A percentile compares a stretch with the other conserved stretches of the same genome.
Evolutionary conservation across 1,284 basidiomycete species (phyloP).

Genomic region (Jaminaea rosea): DNA sequence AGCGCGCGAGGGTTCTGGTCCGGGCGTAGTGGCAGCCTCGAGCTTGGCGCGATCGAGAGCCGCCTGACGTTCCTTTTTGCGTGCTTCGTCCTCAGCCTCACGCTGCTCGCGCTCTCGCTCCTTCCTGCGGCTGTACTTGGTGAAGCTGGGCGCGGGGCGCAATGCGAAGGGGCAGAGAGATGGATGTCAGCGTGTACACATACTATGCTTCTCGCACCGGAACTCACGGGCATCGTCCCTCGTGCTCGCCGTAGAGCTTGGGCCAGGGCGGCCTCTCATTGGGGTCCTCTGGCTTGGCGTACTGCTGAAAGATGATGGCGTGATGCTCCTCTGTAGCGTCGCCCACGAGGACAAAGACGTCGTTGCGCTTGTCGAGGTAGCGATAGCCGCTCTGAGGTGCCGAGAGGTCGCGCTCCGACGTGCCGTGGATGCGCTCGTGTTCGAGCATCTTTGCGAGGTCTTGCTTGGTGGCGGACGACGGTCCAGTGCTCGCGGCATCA

Average conservation of each 20-base stretch:
- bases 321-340: conserved; percentile 68
- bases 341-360: conserved; percentile 78
- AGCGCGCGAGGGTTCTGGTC: no score
- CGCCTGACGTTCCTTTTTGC: no score
- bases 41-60: no score
- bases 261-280: conserved; percentile 51
- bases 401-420: conserved; percentile 77
- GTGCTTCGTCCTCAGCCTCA: no score
- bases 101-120: no score
- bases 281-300: conserved; percentile 40
- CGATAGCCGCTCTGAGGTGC: conserved; percentile 77
- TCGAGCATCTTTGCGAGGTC: conserved; percentile 60
- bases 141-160: no score
- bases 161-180: no score
- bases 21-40: no score
- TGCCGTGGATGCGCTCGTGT: conserved; percentile 78
- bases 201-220: no score
- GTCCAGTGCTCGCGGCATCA: conserved; percentile 6
- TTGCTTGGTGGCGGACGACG: conserved; percentile 9
- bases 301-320: conserved; percentile 55
- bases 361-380: conserved; percentile 75
- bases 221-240: conserved; percentile 48
- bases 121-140: no score
- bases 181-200: conserved; percentile 35
- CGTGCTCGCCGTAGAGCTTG: conserved; percentile 49